Percentiles rank a stretch among this genome's conserved stretches.
These are phyloP conservation scores for Fusarium coicis DNA, from an alignment of 2,329 filamentous ascomycete species.

Conservation along the genomic window DNA sequence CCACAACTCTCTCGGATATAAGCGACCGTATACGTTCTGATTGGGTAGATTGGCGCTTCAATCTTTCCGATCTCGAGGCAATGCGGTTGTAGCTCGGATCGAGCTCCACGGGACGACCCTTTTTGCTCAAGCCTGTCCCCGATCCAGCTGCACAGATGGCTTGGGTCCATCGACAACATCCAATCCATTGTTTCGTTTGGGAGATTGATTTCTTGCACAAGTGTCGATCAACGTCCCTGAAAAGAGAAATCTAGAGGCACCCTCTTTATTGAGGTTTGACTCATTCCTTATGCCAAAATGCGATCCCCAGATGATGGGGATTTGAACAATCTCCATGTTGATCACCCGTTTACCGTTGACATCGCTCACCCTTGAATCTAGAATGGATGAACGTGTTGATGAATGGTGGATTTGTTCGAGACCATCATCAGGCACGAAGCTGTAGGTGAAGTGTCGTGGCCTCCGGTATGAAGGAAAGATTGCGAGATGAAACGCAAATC, in stretches of 20 bases:
- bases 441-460: neutral
- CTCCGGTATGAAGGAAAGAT: neutral
- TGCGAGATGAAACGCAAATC: neutral
- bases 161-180: constrained; percentile 1
- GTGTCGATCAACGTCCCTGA: constrained; percentile 22
- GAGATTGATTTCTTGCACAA: constrained; percentile 4
- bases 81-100: constrained; percentile 47
- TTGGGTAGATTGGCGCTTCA: constrained; percentile 24
- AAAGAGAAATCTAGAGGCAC: neutral
- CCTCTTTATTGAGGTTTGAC: neutral
- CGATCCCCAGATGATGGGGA: constrained; percentile 2
- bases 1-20: constrained; percentile 24
- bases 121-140: too few relatives aligned
- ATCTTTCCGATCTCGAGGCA: constrained; percentile 42
- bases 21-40: constrained; percentile 12
- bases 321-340: constrained; percentile 20
- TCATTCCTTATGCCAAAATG: neutral
- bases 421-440: neutral
- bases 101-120: constrained; percentile 41
- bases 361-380: neutral
- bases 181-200: neutral
- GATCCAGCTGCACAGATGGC: too few relatives aligned
- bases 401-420: neutral
- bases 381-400: neutral
- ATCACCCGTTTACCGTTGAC: constrained; percentile 13